A percentile compares a stretch with the other conserved stretches of the same genome.
Evolutionary conservation across 306 rosid species (phyloP).

Genomic region (Trichosanthes cucumerina): DNA sequence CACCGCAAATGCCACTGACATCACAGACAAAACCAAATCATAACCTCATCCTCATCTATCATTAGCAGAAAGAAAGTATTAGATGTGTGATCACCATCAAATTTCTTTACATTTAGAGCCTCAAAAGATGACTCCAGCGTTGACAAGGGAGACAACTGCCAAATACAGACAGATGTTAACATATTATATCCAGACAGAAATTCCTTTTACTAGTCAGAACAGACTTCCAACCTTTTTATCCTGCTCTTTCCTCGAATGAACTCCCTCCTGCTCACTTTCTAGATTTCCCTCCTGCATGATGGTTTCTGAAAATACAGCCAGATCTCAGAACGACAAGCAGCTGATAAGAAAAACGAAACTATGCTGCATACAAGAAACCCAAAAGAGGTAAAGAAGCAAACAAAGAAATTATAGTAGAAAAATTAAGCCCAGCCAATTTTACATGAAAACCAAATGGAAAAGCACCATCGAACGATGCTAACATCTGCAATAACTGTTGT

Average conservation of each 20-base stretch:
- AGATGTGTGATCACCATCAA: slow-evolving; percentile 66
- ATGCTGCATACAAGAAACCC: background rate
- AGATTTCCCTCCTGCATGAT: slow-evolving; percentile 28
- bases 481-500: background rate
- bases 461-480: background rate
- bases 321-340: slow-evolving; percentile 15
- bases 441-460: background rate
- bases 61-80: slow-evolving; percentile 10
- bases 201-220: slow-evolving; percentile 4
- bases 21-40: slow-evolving; percentile 20
- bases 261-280: slow-evolving; percentile 44
- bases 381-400: background rate
- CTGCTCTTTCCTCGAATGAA: slow-evolving; percentile 37
- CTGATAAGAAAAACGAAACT: background rate
- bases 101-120: slow-evolving; percentile 78
- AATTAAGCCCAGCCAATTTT: background rate
- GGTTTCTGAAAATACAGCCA: slow-evolving; percentile 26
- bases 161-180: slow-evolving; percentile 22
- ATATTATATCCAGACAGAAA: slow-evolving; percentile 10
- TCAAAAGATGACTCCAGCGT: slow-evolving; percentile 88
- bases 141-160: slow-evolving; percentile 91
- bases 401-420: background rate
- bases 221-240: slow-evolving; percentile 52
- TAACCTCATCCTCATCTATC: slow-evolving; percentile 16
- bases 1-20: slow-evolving; percentile 88